A percentile compares a stretch with the other conserved stretches of the same genome.
These are phyloP conservation scores for Nemania sp. DNA, from an alignment of 2,329 filamentous ascomycete genomes.

Conservation along the genomic window DNA sequence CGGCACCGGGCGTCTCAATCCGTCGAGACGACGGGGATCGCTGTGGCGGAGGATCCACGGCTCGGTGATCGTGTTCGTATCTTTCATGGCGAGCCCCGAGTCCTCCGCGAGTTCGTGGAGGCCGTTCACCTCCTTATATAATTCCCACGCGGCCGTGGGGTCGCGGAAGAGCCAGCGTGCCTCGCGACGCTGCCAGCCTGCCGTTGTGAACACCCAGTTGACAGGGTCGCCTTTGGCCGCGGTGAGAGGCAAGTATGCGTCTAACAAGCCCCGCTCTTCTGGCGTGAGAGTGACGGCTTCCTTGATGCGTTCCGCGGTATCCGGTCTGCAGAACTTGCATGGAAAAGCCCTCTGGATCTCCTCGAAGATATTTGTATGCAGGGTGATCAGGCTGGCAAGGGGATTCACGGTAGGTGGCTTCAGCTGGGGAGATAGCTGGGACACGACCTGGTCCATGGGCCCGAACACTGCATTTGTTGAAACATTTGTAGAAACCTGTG, in stretches of 20 bases:
- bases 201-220: conserved; percentile 3
- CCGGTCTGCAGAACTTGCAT: background rate
- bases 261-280: background rate
- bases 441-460: no score
- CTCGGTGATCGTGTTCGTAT: background rate
- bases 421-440: conserved; percentile 1
- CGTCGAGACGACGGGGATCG: background rate
- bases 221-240: background rate
- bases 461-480: no score
- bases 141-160: conserved; percentile 3
- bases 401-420: conserved; percentile 5
- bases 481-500: no score
- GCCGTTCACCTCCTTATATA: conserved; percentile 8
- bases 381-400: conserved; percentile 8
- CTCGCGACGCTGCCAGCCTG: conserved; percentile 13
- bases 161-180: conserved; percentile 14
- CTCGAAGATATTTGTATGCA: conserved; percentile 5
- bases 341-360: conserved; percentile 2
- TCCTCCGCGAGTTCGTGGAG: background rate
- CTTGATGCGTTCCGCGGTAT: background rate
- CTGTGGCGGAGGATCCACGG: conserved; percentile 2
- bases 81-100: background rate
- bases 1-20: background rate
- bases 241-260: conserved; percentile 1
- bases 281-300: background rate